phyloP scores from a whole-genome alignment of 441 rosid species.

The Populus hybrid region DNA sequence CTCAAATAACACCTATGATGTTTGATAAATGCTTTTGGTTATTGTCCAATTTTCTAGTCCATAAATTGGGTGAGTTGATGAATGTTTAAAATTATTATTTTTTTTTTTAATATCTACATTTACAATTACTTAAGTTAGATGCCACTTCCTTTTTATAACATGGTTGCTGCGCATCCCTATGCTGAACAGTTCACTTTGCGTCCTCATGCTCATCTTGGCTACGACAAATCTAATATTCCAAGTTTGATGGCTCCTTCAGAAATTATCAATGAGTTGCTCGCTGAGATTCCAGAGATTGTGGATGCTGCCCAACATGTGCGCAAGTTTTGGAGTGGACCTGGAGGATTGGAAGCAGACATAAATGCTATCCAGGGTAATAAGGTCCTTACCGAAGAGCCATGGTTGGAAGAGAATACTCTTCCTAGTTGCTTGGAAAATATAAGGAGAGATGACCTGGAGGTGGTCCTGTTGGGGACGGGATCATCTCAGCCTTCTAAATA shows the following conservation, averaged over 20 bases:
- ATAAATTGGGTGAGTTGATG: no score
- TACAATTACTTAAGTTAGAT: background rate
- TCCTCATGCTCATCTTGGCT: constrained; percentile 74
- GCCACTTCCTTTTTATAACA: background rate
- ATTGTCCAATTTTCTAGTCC: no score
- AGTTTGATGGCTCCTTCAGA: constrained; percentile 35
- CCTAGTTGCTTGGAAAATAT: constrained; percentile 75
- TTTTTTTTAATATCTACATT: no score
- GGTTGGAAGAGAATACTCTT: constrained; percentile 51
- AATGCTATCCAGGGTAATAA: constrained; percentile 24
- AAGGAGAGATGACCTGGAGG: constrained; percentile 83
- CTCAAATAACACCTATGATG: no score
- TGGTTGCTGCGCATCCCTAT: background rate
- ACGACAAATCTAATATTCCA: constrained; percentile 71
- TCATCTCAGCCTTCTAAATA: constrained; percentile 98
- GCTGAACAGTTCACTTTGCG: constrained; percentile 78
- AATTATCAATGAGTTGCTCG: constrained; percentile 53
- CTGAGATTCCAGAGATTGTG: constrained; percentile 70
- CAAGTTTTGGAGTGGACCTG: constrained; percentile 46
- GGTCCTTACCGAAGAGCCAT: constrained; percentile 68
- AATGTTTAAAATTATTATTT: no score
- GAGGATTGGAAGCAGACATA: constrained; percentile 22
- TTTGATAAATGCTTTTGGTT: no score
- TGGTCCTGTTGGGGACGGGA: constrained; percentile 88
- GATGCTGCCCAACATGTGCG: constrained; percentile 56